Conservation (phyloP, 2,329 filamentous ascomycete species). For the Teratosphaeria nubilosa region DNA sequence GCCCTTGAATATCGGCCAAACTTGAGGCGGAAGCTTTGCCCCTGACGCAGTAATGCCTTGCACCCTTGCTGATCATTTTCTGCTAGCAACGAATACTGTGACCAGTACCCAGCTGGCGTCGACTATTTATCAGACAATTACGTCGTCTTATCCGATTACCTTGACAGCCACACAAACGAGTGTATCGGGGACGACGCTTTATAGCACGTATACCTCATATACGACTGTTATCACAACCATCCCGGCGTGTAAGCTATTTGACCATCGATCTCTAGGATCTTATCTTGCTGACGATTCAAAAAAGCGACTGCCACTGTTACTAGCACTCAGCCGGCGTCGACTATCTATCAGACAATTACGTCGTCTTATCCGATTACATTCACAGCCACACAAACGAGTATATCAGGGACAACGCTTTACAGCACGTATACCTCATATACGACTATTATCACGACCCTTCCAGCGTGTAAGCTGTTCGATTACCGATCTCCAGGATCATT, state of each 20-base stretch:
- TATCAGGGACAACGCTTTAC: too few species aligned
- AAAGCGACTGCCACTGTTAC: neutral
- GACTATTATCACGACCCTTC: too few species aligned
- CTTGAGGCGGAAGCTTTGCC: neutral
- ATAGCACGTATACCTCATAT: too few species aligned
- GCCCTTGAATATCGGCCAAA: neutral
- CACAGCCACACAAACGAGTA: too few species aligned
- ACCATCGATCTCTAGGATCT: too few species aligned
- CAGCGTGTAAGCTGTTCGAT: too few species aligned
- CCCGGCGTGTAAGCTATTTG: too few species aligned
- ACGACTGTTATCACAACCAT: too few species aligned
- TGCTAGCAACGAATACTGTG: neutral
- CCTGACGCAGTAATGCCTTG: neutral
- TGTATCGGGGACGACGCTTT: too few species aligned
- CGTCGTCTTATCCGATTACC: neutral
- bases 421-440: too few species aligned
- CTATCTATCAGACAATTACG: neutral
- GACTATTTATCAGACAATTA: neutral
- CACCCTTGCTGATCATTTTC: neutral
- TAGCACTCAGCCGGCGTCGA: neutral
- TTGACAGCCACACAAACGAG: neutral
- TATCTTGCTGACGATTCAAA: too few species aligned
- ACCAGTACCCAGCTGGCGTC: neutral
- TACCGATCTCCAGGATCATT: too few species aligned
- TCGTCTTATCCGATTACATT: neutral